Conservation (phyloP, 345 rosid species). For the Salix viminalis region DNA sequence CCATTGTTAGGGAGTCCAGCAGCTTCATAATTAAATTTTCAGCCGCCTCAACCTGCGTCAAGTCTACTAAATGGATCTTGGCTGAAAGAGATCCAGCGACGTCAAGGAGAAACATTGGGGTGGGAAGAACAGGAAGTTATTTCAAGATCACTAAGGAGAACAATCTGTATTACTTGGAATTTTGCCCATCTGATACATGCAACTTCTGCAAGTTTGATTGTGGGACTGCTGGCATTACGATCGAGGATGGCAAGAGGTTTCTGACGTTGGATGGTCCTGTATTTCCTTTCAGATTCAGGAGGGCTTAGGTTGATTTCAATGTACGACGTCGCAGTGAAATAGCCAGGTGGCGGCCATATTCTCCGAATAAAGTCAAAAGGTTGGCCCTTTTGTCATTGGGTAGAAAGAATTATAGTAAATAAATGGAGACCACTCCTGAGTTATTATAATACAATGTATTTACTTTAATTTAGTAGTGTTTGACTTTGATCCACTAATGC, state of each 20-base stretch:
- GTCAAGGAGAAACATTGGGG: background rate
- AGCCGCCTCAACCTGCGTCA: background rate
- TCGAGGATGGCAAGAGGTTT: background rate
- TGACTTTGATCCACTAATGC: background rate
- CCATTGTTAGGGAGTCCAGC: background rate
- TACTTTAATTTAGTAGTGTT: background rate
- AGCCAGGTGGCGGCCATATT: background rate
- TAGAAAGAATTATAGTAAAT: too few species aligned
- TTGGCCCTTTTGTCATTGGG: background rate
- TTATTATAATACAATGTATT: too few species aligned
- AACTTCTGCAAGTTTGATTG: background rate
- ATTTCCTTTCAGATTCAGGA: background rate
- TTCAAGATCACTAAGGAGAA: background rate
- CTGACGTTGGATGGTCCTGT: background rate
- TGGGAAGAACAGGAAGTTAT: background rate
- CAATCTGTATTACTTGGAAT: background rate
- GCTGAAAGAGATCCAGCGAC: background rate
- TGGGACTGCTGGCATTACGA: background rate
- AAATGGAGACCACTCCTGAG: background rate
- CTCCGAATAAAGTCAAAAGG: background rate
- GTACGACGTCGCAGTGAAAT: background rate
- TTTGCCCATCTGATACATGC: background rate
- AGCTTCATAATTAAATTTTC: background rate
- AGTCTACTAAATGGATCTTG: background rate
- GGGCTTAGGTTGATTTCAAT: background rate